Percentiles rank a stretch among this genome's conserved stretches.
Evolutionary conservation across 176 grass and related monocot genomes (phyloP).

Genomic region (Zizania latifolia): DNA sequence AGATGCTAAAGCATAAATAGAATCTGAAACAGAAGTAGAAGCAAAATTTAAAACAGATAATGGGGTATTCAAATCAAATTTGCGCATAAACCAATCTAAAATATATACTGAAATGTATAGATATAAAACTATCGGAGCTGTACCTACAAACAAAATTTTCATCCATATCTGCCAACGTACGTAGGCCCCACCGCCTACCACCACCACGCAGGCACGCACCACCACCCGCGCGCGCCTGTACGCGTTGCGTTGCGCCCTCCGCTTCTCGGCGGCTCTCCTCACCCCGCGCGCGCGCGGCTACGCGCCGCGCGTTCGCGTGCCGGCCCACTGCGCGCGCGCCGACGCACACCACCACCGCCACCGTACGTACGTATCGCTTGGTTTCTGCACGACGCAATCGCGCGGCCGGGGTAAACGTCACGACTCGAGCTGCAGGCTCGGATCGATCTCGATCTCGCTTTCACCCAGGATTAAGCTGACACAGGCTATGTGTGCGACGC

Average conservation of each 20-base stretch:
- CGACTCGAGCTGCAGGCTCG: background rate
- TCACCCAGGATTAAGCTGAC: background rate
- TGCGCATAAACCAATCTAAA: no score
- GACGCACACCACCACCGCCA: background rate
- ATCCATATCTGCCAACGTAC: background rate
- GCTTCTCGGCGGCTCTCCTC: background rate
- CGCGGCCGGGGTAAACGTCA: background rate
- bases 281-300: no score
- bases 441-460: no score
- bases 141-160: no score
- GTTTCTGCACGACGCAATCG: background rate
- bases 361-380: background rate
- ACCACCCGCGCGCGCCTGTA: background rate
- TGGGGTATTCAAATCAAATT: no score
- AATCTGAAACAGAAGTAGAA: no score
- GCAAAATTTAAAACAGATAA: no score
- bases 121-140: no score
- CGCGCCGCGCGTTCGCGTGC: background rate
- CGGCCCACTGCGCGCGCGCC: background rate
- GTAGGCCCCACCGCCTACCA: constrained; percentile 35
- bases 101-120: no score
- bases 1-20: no score
- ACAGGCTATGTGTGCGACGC: background rate
- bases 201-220: no score
- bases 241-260: background rate